Conservation (phyloP, 345 rosid species). For the Rhodamnia rubescens region DNA sequence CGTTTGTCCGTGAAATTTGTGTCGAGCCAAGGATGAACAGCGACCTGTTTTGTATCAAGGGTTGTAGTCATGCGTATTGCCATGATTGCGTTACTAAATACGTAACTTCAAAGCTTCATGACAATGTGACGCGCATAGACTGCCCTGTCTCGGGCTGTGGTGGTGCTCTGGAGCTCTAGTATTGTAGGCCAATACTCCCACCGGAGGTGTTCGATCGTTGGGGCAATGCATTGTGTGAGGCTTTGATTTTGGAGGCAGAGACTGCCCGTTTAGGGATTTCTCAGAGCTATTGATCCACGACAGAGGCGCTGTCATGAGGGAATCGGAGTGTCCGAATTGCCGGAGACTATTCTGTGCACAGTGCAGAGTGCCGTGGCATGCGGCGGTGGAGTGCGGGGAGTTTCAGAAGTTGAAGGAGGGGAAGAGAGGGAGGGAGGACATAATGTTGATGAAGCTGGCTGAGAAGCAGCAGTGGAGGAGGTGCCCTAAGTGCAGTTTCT, state of each 20-base stretch:
- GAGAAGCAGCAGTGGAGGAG: conserved; percentile 22
- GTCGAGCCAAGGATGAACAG: conserved; percentile 12
- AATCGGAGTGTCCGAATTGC: conserved; percentile 28
- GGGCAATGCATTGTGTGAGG: conserved; percentile 46
- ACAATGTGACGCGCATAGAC: neutral
- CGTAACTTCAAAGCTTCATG: too few species aligned
- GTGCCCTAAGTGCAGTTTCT: conserved; percentile 28
- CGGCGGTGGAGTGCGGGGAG: conserved; percentile 17
- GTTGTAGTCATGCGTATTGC: conserved; percentile 39
- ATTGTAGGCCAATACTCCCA: conserved; percentile 25
- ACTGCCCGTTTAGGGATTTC: conserved; percentile 42
- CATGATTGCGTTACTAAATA: conserved; percentile 28
- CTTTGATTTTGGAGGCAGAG: conserved; percentile 11
- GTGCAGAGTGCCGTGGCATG: conserved; percentile 45
- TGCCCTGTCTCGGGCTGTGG: conserved; percentile 22
- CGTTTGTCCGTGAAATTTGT: conserved; percentile 40
- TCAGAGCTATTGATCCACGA: conserved; percentile 27
- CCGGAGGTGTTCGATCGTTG: conserved; percentile 28
- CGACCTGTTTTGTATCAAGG: conserved; percentile 22
- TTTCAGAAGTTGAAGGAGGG: conserved; percentile 22
- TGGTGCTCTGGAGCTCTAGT: conserved; percentile 19
- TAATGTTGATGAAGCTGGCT: conserved; percentile 4
- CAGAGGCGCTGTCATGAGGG: neutral
- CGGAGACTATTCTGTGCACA: conserved; percentile 28
- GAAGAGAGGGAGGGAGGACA: conserved; percentile 30